A percentile compares a stretch with the other conserved stretches of the same genome.
Conservation (phyloP, 768 basidiomycete species). For the Kwoniella pini region DNA sequence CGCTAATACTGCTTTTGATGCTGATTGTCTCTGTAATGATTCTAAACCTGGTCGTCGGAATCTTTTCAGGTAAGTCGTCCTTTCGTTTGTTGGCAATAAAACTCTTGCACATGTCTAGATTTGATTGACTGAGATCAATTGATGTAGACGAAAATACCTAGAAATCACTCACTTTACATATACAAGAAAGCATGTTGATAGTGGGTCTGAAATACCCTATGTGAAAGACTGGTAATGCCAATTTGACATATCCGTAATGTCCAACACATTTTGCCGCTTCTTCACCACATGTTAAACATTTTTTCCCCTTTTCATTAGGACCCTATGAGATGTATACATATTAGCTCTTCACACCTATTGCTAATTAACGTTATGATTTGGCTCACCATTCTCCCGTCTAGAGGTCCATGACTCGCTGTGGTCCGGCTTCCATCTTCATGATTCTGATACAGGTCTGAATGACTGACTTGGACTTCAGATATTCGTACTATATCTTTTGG, state of each 20-base stretch:
- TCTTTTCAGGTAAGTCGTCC: constrained; percentile 78
- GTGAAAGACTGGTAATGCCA: constrained; percentile 95
- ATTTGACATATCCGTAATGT: constrained; percentile 97
- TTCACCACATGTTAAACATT: constrained; percentile 93
- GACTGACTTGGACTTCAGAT: constrained; percentile 93
- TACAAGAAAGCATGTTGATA: constrained; percentile 86
- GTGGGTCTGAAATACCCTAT: constrained; percentile 98
- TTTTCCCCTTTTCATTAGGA: constrained; percentile 86
- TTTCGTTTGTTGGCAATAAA: constrained; percentile 80
- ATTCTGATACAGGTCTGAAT: constrained; percentile 82
- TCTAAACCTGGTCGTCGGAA: constrained; percentile 89
- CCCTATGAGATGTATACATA: too few species aligned
- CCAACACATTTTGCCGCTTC: constrained; percentile 92
- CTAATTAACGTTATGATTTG: background rate
- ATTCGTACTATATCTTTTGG: constrained; percentile 94
- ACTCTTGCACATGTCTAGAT: constrained; percentile 80
- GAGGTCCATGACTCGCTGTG: constrained; percentile 86
- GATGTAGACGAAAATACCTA: background rate
- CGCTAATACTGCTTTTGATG: constrained; percentile 81
- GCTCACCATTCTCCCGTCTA: constrained; percentile 85
- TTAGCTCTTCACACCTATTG: too few species aligned
- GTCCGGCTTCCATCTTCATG: constrained; percentile 60
- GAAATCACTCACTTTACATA: constrained; percentile 76
- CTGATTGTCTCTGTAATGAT: constrained; percentile 80
- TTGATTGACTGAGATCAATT: background rate